These are phyloP conservation scores for Vaccinium macrocarpon DNA, from an alignment of 148 eudicot species.

Conservation along the genomic window DNA sequence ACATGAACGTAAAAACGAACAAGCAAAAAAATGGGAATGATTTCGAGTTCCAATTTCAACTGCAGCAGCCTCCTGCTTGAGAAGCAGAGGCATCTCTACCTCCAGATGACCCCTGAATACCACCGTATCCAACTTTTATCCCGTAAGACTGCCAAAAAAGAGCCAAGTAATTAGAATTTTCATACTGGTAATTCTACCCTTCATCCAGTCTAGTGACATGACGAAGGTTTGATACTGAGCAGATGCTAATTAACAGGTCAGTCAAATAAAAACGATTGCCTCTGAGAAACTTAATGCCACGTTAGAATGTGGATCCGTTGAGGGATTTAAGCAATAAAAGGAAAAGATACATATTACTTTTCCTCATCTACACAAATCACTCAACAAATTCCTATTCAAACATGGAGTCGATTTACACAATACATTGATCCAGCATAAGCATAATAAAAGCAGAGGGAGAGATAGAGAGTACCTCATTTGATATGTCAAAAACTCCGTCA, in stretches of 20 bases:
- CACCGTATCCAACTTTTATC: constrained; percentile 94
- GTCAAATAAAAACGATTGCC: not conserved
- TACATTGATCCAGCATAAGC: not conserved
- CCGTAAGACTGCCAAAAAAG: constrained; percentile 65
- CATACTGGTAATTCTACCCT: not conserved
- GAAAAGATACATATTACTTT: not conserved
- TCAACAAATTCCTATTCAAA: too few relatives aligned
- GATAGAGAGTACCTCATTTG: constrained; percentile 42
- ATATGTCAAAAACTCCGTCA: constrained; percentile 50
- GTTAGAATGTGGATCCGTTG: not conserved
- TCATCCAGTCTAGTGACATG: not conserved
- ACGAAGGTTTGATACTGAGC: not conserved
- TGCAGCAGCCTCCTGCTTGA: constrained; percentile 78
- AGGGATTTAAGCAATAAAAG: not conserved
- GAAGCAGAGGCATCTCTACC: constrained; percentile 74
- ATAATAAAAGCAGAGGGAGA: not conserved
- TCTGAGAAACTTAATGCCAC: not conserved
- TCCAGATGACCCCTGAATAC: constrained; percentile 66
- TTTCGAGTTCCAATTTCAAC: constrained; percentile 23
- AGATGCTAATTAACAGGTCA: not conserved
- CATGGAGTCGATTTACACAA: too few relatives aligned
- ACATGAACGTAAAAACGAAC: not conserved
- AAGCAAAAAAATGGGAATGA: not conserved
- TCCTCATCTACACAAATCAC: too few relatives aligned
- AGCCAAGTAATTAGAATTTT: not conserved